Base-by-base conservation (phyloP, 768 basidiomycete genomes). In the Mycena leptocephala region DNA sequence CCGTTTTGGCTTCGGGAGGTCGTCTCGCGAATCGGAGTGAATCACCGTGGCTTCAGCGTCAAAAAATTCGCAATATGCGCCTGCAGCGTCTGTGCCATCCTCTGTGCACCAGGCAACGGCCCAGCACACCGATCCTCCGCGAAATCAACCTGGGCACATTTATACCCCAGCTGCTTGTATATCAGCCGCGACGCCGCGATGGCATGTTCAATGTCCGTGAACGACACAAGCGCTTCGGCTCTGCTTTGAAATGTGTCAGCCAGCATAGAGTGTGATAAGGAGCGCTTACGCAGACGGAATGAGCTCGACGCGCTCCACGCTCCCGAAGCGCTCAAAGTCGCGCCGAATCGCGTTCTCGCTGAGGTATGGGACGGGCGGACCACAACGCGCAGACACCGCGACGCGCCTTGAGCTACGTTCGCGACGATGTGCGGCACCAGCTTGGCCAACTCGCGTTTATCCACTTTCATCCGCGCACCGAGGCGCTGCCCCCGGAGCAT, bases 251-350 rank as follows among this genome's bases (percentile, higher is more conserved):
- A 39, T 26, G 18, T 24, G 18, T 56, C 8, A 55, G 26, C 4
- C 9, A n/a, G 30, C 20, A 32, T 46, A 35, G 62, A 18, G 24
- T 37, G 33, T n/a, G n/a, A n/a, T n/a, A 30, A 28, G 16, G 20
- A 9, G 28, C 28, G 32, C 43, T 11, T 26, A 39, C 18, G 11
- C 41, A 24, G 59, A 32, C 24, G 35, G 24, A 16, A 53, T 2
- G 35, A 63, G 35, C 51, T 66, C 63, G 6, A 66, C 39, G n/a
- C 55, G 63, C 63, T 72, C 72, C 30, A 72, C 48, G 28, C n/a
- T 35, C 18, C 72, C 72, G 11, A 46, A 66, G 41, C 32, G 63
- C 64, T 65, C 64, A 28, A 72, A 58, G 30, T 43, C 63, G 20
- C 35, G 51, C 30, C 41, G 48, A 5, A 68, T 8, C 24, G n/a